phyloP scores from a whole-genome alignment of 2,329 filamentous ascomycete species.

The Alternaria sp. region DNA sequence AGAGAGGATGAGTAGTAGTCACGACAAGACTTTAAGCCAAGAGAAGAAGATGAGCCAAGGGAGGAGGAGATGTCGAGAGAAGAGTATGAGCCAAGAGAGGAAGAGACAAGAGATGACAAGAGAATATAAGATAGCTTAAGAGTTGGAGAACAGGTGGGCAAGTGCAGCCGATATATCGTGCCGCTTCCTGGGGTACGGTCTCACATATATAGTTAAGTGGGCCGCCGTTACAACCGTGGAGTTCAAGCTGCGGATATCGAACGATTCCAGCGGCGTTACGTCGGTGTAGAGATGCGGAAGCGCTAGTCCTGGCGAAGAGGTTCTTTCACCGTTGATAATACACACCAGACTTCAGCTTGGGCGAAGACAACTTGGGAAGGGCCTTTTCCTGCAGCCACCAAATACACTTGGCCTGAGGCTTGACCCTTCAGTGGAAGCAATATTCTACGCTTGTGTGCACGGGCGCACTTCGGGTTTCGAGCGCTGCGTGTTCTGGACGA shows the following conservation, averaged over 20 bases:
- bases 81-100: not conserved
- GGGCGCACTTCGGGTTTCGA: not conserved
- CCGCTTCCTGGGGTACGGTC: not conserved
- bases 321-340: not conserved
- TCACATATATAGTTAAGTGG: constrained; percentile 1
- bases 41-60: not conserved
- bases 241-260: not conserved
- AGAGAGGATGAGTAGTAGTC: not conserved
- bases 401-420: not conserved
- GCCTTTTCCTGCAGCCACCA: not conserved
- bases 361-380: not conserved
- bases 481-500: not conserved
- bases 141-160: not conserved
- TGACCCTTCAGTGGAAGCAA: not conserved
- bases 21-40: not conserved
- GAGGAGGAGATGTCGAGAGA: not conserved
- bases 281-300: not conserved
- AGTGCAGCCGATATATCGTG: not conserved
- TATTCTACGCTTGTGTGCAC: not conserved
- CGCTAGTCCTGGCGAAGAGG: not conserved
- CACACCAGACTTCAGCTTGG: not conserved
- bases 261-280: not conserved
- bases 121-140: not conserved
- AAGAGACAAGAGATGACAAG: not conserved
- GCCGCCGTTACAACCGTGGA: not conserved